A percentile compares a stretch with the other conserved stretches of the same genome.
phyloP scores from a whole-genome alignment of 305 asterid genomes.

The Stenogyne calaminthoides region DNA sequence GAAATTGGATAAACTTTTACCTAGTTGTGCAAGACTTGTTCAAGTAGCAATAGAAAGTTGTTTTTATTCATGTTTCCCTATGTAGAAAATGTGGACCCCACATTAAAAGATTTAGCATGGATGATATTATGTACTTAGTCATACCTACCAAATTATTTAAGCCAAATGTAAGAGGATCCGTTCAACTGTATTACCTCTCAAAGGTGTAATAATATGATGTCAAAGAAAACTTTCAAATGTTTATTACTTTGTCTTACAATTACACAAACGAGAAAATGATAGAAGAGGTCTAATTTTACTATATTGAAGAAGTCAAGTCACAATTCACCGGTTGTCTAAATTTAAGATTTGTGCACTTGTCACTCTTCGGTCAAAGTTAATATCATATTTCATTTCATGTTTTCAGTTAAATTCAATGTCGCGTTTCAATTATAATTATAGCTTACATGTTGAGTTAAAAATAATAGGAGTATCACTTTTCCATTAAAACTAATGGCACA shows the following conservation, averaged over 20 bases:
- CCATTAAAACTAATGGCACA: too few species aligned
- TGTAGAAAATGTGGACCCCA: background rate
- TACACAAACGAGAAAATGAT: background rate
- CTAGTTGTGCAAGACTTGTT: background rate
- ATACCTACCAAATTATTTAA: slow-evolving; percentile 41
- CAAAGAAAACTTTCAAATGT: background rate
- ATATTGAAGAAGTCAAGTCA: too few species aligned
- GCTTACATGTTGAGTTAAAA: too few species aligned
- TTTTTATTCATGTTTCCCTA: background rate
- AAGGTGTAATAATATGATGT: background rate
- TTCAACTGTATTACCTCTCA: slow-evolving; percentile 48
- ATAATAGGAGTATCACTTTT: too few species aligned
- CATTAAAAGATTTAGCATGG: background rate
- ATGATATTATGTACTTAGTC: slow-evolving; percentile 34
- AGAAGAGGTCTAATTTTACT: background rate
- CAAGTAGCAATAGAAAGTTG: background rate
- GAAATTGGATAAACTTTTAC: background rate
- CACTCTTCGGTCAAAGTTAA: background rate
- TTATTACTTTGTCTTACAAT: background rate
- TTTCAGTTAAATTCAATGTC: too few species aligned
- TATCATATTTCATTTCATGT: too few species aligned
- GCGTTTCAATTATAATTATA: too few species aligned
- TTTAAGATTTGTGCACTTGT: background rate
- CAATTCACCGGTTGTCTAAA: too few species aligned
- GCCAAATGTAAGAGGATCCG: slow-evolving; percentile 53